Percentiles rank a stretch among this genome's conserved stretches.
Conservation (phyloP, 2,329 filamentous ascomycete species). For the Fusarium musae region DNA sequence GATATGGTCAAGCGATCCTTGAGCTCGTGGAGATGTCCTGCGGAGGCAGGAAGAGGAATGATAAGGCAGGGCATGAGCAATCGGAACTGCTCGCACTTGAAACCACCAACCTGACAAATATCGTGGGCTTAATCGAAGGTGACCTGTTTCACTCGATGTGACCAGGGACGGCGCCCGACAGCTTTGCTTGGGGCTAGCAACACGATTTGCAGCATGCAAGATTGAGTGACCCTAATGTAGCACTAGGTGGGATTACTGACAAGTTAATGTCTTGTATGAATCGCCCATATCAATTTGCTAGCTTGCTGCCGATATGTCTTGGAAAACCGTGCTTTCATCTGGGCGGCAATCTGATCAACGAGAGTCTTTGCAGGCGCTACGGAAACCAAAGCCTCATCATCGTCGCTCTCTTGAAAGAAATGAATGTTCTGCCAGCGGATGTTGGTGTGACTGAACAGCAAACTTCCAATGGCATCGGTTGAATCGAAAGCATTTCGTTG, state of each 20-base stretch:
- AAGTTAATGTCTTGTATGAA: slow-evolving; percentile 79
- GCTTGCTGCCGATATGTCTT: slow-evolving; percentile 70
- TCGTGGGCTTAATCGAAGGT: slow-evolving; percentile 88
- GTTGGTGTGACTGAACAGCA: slow-evolving; percentile 82
- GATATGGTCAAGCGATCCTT: slow-evolving; percentile 73
- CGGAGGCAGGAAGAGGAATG: slow-evolving; percentile 81
- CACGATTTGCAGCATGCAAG: slow-evolving; percentile 84
- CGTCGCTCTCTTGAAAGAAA: slow-evolving; percentile 77
- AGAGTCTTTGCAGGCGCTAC: slow-evolving; percentile 85
- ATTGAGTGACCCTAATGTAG: slow-evolving; percentile 81
- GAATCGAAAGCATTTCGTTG: slow-evolving; percentile 78
- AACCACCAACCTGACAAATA: slow-evolving; percentile 79
- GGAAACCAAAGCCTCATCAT: slow-evolving; percentile 78
- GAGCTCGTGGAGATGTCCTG: slow-evolving; percentile 80
- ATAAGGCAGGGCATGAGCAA: slow-evolving; percentile 80
- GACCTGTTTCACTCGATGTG: slow-evolving; percentile 75
- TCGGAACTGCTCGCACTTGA: slow-evolving; percentile 82
- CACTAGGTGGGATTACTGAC: slow-evolving; percentile 79
- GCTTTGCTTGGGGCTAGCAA: slow-evolving; percentile 74
- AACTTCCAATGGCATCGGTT: slow-evolving; percentile 75
- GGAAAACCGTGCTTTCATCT: slow-evolving; percentile 78
- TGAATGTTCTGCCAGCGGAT: slow-evolving; percentile 84
- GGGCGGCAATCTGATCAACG: slow-evolving; percentile 85
- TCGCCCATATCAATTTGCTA: slow-evolving; percentile 79
- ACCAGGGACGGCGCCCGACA: slow-evolving; percentile 65